These are phyloP conservation scores for Globisporangium middletonii DNA, from an alignment of 352 stramenopile species.

Conservation along the genomic window DNA sequence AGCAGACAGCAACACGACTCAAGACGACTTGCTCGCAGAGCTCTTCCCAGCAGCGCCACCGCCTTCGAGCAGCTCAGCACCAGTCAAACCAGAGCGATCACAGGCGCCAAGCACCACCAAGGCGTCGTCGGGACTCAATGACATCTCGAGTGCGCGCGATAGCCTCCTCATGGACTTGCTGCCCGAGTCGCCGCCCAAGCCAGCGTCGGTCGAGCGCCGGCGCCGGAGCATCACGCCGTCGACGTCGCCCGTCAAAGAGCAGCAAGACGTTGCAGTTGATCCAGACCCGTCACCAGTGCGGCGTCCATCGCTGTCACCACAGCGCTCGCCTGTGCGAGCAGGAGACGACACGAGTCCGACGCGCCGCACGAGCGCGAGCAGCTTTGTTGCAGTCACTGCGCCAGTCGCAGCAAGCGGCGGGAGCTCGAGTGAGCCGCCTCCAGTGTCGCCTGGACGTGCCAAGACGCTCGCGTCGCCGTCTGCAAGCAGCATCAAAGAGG, in stretches of 20 bases:
- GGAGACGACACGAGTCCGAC: conserved; percentile 2
- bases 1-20: background rate
- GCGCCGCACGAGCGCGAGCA: conserved; percentile 7
- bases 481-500: conserved; percentile 38
- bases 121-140: background rate
- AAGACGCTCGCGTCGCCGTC: conserved; percentile 35
- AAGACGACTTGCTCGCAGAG: conserved; percentile 16
- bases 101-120: background rate
- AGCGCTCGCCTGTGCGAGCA: conserved; percentile 5
- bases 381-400: background rate
- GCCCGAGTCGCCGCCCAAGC: conserved; percentile 27
- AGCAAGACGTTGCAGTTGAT: background rate
- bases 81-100: background rate
- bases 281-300: background rate
- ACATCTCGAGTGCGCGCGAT: conserved; percentile 32
- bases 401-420: background rate
- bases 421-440: conserved; percentile 9
- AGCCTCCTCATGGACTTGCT: conserved; percentile 54
- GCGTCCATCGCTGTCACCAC: conserved; percentile 1
- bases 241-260: conserved; percentile 22
- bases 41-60: conserved; percentile 14
- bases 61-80: background rate
- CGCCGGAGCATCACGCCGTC: conserved; percentile 9
- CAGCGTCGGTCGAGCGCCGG: conserved; percentile 9
- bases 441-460: conserved; percentile 27